A percentile compares a stretch with the other conserved stretches of the same genome.
Evolutionary conservation across 2,329 filamentous ascomycete species (phyloP).

Genomic region (Chrysoporthe puriensis): DNA sequence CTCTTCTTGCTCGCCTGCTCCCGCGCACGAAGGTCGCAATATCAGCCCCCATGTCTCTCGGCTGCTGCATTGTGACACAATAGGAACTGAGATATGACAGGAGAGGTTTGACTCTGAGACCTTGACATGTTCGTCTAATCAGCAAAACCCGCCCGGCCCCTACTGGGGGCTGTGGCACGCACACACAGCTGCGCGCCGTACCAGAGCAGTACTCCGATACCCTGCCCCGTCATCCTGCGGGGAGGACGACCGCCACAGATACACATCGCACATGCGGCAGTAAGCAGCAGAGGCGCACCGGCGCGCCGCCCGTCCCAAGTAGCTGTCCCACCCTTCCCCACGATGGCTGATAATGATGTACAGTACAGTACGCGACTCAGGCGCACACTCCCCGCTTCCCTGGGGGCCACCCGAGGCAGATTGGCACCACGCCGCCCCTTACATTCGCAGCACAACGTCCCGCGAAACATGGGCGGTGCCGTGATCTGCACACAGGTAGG

Average conservation of each 20-base stretch:
- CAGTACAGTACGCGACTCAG: slow-evolving; percentile 7
- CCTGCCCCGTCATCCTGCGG: background rate
- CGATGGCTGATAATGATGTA: background rate
- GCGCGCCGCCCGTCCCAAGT: too few relatives aligned
- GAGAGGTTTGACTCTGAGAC: slow-evolving; percentile 12
- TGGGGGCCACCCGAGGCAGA: slow-evolving; percentile 19
- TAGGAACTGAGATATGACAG: slow-evolving; percentile 13
- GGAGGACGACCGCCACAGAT: background rate
- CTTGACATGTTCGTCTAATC: slow-evolving; percentile 7
- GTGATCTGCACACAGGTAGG: slow-evolving; percentile 1
- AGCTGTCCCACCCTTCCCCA: background rate
- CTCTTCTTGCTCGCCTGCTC: background rate
- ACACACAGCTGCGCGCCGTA: too few relatives aligned
- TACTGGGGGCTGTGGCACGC: too few relatives aligned
- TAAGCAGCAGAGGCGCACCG: too few relatives aligned
- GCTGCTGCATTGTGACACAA: slow-evolving; percentile 15
- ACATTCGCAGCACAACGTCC: slow-evolving; percentile 13
- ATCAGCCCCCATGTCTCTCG: slow-evolving; percentile 19
- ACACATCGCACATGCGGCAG: background rate
- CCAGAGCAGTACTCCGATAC: background rate
- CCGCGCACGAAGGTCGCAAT: slow-evolving; percentile 9
- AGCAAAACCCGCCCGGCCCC: background rate
- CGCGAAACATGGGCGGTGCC: slow-evolving; percentile 14
- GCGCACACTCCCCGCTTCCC: background rate
- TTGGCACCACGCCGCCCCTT: slow-evolving; percentile 22